Evolutionary conservation across 2,329 filamentous ascomycete species (phyloP), one percentile per base, ranked within the genome.

Genomic region (Penicillium verrucosum): DNA sequence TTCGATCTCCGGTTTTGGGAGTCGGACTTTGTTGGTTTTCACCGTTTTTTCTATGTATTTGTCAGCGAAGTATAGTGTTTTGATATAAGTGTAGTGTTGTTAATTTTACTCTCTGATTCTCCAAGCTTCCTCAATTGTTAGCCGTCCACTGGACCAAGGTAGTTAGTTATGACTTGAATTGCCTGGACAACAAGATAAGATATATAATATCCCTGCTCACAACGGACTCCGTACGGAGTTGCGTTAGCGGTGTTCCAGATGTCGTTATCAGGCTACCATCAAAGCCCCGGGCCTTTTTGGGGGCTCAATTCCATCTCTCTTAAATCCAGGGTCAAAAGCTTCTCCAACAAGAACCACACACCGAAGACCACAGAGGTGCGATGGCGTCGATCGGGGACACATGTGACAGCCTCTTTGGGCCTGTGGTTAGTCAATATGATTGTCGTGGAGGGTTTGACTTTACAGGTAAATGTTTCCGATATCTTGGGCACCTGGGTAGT

Each of bases 51-150:
- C 44, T 56, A 55, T 56, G 34, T 60, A 57, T 56, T 58, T 58
- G 41, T 41, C 60, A 58, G 58, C 60, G 57, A 45, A 54, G 56
- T 54, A 58, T 56, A 60, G 58, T 55, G 41, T 45, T 50, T 57
- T 43, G 36, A 51, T 55, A 50, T 54, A 21, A 21, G 21, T 21
- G 21, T 21, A 57, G 51, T 46, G 43, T 50, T 58, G 52, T 56
- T 61, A 60, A 62, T 64, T 50, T 47, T 51, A 62, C 54, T 44
- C 40, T 52, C 42, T 48, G 34, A 34, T 54, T 47, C 41, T 30
- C 37, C 11, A 43, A 48, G 8, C 18, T 18, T 47, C 18, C 16
- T 8, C 3, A 46, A 14, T 21, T 10, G n/a, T 11, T 32, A 32
- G 4, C n/a, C 9, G 7, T 14, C n/a, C 27, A 30, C 27, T 30